phyloP scores from a whole-genome alignment of 331 rosid genomes.

The Dryas integrifolia region DNA sequence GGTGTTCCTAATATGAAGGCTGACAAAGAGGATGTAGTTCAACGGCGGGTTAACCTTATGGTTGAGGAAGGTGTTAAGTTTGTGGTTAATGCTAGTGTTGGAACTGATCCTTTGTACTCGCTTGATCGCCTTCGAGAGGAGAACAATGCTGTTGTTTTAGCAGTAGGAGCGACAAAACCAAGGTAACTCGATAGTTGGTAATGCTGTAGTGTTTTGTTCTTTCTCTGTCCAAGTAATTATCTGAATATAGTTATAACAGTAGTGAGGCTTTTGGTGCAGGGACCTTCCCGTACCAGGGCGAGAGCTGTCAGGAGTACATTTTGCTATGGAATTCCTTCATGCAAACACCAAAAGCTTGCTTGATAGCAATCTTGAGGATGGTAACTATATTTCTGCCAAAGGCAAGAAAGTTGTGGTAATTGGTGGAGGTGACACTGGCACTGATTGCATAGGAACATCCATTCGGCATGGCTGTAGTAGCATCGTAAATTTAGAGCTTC shows the following conservation, averaged over 20 bases:
- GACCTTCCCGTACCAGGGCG: conserved; percentile 96
- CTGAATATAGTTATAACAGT: background rate
- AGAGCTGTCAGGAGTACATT: conserved; percentile 84
- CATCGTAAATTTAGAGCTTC: conserved; percentile 76
- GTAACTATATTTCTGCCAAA: conserved; percentile 87
- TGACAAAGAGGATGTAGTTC: conserved; percentile 85
- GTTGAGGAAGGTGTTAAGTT: conserved; percentile 77
- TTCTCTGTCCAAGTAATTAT: background rate
- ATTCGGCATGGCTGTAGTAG: conserved; percentile 85
- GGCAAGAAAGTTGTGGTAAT: conserved; percentile 92
- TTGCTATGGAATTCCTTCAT: conserved; percentile 97
- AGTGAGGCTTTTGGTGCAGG: conserved; percentile 37
- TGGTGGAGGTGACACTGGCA: conserved; percentile 99
- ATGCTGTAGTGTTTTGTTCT: background rate
- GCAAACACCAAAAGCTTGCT: conserved; percentile 98
- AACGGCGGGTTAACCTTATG: conserved; percentile 90
- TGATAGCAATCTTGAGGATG: conserved; percentile 79
- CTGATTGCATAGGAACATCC: conserved; percentile 98
- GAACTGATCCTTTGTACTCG: conserved; percentile 67
- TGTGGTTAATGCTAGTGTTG: conserved; percentile 84
- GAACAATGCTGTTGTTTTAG: conserved; percentile 75
- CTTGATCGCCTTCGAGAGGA: conserved; percentile 67
- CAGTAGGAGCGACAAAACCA: conserved; percentile 97
- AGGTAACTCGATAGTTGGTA: conserved; percentile 45
- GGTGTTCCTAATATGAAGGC: conserved; percentile 99